Conservation (phyloP, 306 rosid species). For the Sindora glabra region DNA sequence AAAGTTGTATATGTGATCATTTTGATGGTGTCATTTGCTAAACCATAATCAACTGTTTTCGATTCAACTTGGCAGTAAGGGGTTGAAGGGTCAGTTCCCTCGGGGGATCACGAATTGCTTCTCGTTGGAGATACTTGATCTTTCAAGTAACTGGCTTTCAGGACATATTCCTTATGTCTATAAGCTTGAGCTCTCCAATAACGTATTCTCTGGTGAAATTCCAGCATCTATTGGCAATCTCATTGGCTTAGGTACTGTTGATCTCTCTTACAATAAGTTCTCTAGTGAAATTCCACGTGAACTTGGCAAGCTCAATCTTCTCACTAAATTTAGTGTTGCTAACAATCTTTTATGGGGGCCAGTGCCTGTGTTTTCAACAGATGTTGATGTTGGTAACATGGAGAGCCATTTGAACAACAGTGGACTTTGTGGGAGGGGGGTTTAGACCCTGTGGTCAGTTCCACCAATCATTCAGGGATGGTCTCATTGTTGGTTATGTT, state of each 20-base stretch:
- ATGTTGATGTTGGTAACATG: too few relatives aligned
- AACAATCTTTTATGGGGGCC: too few relatives aligned
- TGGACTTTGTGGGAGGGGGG: too few relatives aligned
- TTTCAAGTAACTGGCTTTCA: slow-evolving; percentile 11
- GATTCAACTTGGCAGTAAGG: not conserved
- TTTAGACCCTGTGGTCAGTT: slow-evolving; percentile 22
- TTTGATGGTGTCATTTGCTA: slow-evolving; percentile 13
- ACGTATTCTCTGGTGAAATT: slow-evolving; percentile 23
- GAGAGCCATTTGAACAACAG: slow-evolving; percentile 21
- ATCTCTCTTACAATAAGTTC: slow-evolving; percentile 18
- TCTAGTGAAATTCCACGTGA: slow-evolving; percentile 18
- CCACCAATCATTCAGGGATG: too few relatives aligned
- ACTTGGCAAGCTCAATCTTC: too few relatives aligned
- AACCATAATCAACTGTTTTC: not conserved
- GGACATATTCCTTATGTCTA: slow-evolving; percentile 16
- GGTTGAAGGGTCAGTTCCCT: slow-evolving; percentile 27
- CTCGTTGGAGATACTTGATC: slow-evolving; percentile 8
- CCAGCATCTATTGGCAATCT: slow-evolving; percentile 11
- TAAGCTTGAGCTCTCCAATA: slow-evolving; percentile 23
- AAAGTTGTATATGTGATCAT: not conserved
- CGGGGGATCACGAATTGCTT: not conserved
- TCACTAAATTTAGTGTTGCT: too few relatives aligned
- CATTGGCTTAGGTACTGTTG: not conserved
- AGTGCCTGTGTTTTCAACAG: slow-evolving; percentile 11
- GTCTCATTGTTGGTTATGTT: slow-evolving; percentile 22